These are phyloP conservation scores for Metschnikowia santaceciliae DNA, from an alignment of 805 yeast genomes.

Conservation along the genomic window DNA sequence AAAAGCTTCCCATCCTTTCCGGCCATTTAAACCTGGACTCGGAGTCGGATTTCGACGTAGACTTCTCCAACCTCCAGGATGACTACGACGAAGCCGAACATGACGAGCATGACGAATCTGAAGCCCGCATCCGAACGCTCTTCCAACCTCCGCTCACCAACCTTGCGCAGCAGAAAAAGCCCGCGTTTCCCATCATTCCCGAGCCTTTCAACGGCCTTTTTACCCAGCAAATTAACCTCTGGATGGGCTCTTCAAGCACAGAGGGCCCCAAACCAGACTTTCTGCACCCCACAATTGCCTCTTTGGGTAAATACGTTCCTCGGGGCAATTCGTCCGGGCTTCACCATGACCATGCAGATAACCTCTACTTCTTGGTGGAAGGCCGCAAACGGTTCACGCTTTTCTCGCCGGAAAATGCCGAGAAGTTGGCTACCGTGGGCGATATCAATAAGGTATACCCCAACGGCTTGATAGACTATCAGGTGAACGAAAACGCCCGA, in stretches of 20 bases:
- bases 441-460: slow-evolving; percentile 45
- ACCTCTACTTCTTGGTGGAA: slow-evolving; percentile 55
- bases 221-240: slow-evolving; percentile 71
- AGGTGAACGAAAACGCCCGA: slow-evolving; percentile 50
- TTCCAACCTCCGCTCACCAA: slow-evolving; percentile 61
- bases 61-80: slow-evolving; percentile 6
- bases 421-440: slow-evolving; percentile 61
- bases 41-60: slow-evolving; percentile 6
- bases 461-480: slow-evolving; percentile 69
- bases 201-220: slow-evolving; percentile 38
- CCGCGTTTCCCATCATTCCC: slow-evolving; percentile 39
- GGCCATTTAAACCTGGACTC: not conserved
- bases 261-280: slow-evolving; percentile 11
- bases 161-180: slow-evolving; percentile 20
- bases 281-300: slow-evolving; percentile 18
- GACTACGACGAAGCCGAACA: slow-evolving; percentile 32
- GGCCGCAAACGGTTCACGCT: slow-evolving; percentile 67
- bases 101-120: slow-evolving; percentile 3
- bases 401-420: slow-evolving; percentile 60
- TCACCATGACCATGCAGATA: slow-evolving; percentile 81
- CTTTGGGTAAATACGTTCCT: slow-evolving; percentile 55
- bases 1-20: no score
- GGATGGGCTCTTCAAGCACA: slow-evolving; percentile 53
- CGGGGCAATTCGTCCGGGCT: slow-evolving; percentile 66
- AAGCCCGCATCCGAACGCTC: slow-evolving; percentile 45